Evolutionary conservation across 2,329 filamentous ascomycete species (phyloP).

Genomic region (Fusarium multiceps): DNA sequence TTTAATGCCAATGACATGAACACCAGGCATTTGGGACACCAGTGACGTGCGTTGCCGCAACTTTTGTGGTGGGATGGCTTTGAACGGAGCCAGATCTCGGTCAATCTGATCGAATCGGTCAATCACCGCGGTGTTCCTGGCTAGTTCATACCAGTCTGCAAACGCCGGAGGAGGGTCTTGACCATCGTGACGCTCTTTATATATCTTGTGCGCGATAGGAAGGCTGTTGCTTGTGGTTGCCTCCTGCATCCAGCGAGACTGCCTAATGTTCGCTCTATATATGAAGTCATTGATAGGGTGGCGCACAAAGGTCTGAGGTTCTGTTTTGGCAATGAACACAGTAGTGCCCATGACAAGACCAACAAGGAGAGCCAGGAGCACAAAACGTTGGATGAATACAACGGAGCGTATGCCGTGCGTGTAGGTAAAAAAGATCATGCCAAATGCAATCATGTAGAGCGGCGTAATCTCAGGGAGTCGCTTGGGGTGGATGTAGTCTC

Average conservation of each 20-base stretch:
- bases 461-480: constrained; percentile 52
- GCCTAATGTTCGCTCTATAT: constrained; percentile 59
- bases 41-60: constrained; percentile 69
- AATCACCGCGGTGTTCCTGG: constrained; percentile 76
- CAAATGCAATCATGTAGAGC: constrained; percentile 54
- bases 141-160: constrained; percentile 85
- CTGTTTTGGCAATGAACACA: constrained; percentile 52
- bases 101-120: constrained; percentile 87
- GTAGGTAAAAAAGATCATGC: constrained; percentile 58
- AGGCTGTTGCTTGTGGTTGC: constrained; percentile 61
- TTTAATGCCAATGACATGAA: constrained; percentile 67
- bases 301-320: constrained; percentile 45
- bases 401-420: constrained; percentile 57
- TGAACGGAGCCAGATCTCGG: constrained; percentile 79
- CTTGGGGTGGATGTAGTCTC: constrained; percentile 60
- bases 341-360: constrained; percentile 52
- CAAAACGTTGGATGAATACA: constrained; percentile 55
- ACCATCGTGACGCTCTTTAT: constrained; percentile 66
- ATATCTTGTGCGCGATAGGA: constrained; percentile 59
- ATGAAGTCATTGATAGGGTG: constrained; percentile 64
- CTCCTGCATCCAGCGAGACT: constrained; percentile 62
- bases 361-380: constrained; percentile 55
- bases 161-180: constrained; percentile 83
- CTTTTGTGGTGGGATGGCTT: constrained; percentile 74
- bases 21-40: constrained; percentile 55